Percentiles rank a stretch among this genome's conserved stretches.
Evolutionary conservation across 2,329 filamentous ascomycete species (phyloP).

Genomic region (Phialophora macrospora): DNA sequence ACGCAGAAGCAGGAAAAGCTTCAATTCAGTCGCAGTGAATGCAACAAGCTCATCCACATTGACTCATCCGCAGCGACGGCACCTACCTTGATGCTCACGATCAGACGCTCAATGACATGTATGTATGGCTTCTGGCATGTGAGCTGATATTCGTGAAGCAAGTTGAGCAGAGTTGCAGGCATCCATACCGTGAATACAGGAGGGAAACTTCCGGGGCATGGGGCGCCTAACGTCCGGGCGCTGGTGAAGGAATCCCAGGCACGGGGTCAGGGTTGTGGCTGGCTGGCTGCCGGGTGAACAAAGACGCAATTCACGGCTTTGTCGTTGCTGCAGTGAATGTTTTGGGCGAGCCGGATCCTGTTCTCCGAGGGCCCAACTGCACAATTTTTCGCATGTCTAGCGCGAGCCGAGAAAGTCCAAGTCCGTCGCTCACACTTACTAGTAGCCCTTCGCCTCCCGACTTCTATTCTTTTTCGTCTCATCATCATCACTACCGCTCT

Average conservation of each 20-base stretch:
- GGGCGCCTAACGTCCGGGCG: neutral
- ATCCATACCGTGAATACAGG: too few relatives aligned
- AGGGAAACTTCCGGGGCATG: neutral
- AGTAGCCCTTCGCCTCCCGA: conserved; percentile 37
- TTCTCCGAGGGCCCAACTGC: conserved; percentile 5
- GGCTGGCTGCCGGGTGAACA: neutral
- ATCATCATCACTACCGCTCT: conserved; percentile 32
- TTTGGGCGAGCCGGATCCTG: conserved; percentile 1
- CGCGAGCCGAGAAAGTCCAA: neutral
- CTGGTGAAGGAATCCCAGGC: neutral
- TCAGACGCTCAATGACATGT: neutral
- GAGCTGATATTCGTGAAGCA: neutral
- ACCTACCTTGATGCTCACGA: neutral
- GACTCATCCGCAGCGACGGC: neutral
- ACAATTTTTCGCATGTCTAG: conserved; percentile 7
- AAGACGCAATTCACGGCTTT: conserved; percentile 6
- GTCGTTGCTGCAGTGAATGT: neutral
- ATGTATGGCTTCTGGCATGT: neutral
- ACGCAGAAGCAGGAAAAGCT: conserved; percentile 15
- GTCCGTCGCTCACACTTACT: neutral
- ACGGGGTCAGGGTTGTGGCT: neutral
- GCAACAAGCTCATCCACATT: neutral
- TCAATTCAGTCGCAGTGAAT: conserved; percentile 3
- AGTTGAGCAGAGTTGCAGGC: neutral
- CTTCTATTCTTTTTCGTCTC: conserved; percentile 36